Evolutionary conservation across 768 basidiomycete species (phyloP).

Genomic region (Tylopilus subfusipes): DNA sequence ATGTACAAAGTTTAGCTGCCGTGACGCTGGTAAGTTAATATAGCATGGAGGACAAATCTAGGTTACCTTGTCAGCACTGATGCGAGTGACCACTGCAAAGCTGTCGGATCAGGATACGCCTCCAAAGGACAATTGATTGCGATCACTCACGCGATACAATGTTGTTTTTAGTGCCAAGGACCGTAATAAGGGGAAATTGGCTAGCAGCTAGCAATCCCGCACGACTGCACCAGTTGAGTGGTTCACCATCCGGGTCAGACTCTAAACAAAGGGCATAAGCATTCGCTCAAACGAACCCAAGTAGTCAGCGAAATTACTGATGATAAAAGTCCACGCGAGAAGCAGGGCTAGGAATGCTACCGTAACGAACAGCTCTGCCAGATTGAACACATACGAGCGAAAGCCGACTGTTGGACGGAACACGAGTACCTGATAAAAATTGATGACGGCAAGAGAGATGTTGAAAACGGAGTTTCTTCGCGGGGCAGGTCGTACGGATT

Average conservation of each 20-base stretch:
- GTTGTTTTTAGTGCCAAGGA: slow-evolving; percentile 44
- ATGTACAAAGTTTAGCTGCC: slow-evolving; percentile 41
- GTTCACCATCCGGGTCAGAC: slow-evolving; percentile 17
- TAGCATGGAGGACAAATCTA: not conserved
- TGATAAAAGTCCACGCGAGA: slow-evolving; percentile 35
- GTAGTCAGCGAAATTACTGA: slow-evolving; percentile 28
- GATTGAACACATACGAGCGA: slow-evolving; percentile 35
- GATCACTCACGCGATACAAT: slow-evolving; percentile 17
- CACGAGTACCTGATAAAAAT: slow-evolving; percentile 34
- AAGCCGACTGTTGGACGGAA: slow-evolving; percentile 38
- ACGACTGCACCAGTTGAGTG: slow-evolving; percentile 34
- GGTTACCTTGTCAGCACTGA: slow-evolving; percentile 22
- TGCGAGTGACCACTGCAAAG: slow-evolving; percentile 18
- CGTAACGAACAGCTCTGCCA: slow-evolving; percentile 40
- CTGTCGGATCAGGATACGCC: not conserved
- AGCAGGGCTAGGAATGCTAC: slow-evolving; percentile 36
- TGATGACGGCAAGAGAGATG: slow-evolving; percentile 31
- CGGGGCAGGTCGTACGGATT: not conserved
- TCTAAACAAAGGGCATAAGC: slow-evolving; percentile 11
- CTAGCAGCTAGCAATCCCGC: slow-evolving; percentile 29
- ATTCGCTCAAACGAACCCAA: not conserved
- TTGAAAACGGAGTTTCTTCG: slow-evolving; percentile 13
- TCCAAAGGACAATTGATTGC: not conserved
- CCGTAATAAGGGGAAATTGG: slow-evolving; percentile 40
- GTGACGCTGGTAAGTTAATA: not conserved